A percentile compares a stretch with the other conserved stretches of the same genome.
These are phyloP conservation scores for Ensete ventricosum DNA, from an alignment of 176 grass and related monocot genomes.

Conservation along the genomic window DNA sequence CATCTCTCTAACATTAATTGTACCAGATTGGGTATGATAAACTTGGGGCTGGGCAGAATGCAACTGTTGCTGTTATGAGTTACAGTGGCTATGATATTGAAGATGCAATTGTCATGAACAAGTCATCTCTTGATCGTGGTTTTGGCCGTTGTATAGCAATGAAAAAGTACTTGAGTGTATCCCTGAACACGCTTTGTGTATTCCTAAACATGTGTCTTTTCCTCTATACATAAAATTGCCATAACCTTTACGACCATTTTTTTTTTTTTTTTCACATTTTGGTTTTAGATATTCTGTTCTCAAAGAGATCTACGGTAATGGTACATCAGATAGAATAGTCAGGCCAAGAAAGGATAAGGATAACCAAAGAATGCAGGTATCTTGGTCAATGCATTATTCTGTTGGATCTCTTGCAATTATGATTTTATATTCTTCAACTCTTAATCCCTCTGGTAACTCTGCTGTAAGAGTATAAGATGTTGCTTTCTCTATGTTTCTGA, in stretches of 20 bases:
- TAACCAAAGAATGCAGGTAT: constrained; percentile 77
- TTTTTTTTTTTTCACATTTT: constrained; percentile 18
- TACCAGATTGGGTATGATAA: constrained; percentile 86
- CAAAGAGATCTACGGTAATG: constrained; percentile 43
- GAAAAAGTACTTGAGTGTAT: constrained; percentile 66
- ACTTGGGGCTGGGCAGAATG: constrained; percentile 92
- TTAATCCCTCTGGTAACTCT: neutral
- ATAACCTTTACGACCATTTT: neutral
- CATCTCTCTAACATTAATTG: constrained; percentile 10
- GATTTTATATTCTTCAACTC: neutral
- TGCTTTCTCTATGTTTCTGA: no score
- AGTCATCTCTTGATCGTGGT: constrained; percentile 93
- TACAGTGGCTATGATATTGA: constrained; percentile 98
- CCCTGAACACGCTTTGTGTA: neutral
- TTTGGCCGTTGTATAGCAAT: constrained; percentile 93
- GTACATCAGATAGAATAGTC: constrained; percentile 50
- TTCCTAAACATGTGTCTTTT: neutral
- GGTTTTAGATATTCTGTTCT: constrained; percentile 57
- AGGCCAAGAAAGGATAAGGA: constrained; percentile 58
- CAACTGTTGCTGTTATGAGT: constrained; percentile 93
- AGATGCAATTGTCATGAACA: constrained; percentile 99
- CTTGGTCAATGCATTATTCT: constrained; percentile 8
- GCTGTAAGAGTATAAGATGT: neutral
- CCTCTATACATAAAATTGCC: neutral
- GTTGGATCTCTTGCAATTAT: neutral